Percentiles rank a stretch among this genome's conserved stretches.
phyloP scores from a whole-genome alignment of 805 yeast genomes.

The Grigorovia humatica region DNA sequence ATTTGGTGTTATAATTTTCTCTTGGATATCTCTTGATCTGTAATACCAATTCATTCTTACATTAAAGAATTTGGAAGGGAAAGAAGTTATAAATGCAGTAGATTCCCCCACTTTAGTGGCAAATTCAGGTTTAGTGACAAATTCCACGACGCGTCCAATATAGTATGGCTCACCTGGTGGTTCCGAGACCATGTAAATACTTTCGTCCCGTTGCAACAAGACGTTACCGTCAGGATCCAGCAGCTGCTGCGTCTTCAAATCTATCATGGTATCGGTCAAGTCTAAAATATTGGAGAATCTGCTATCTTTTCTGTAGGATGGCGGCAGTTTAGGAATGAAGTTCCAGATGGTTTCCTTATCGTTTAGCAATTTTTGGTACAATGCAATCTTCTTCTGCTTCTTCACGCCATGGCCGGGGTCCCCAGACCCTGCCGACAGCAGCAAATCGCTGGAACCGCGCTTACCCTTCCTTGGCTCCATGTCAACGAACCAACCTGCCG shows the following conservation, averaged over 20 bases:
- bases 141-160: conserved; percentile 75
- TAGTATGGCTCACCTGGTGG: conserved; percentile 94
- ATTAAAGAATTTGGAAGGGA: conserved; percentile 42
- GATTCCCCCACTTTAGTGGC: conserved; percentile 9
- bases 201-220: conserved; percentile 36
- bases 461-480: not conserved
- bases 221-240: conserved; percentile 9
- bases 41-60: conserved; percentile 86
- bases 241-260: conserved; percentile 21
- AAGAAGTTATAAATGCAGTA: conserved; percentile 11
- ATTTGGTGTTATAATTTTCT: conserved; percentile 40
- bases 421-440: not conserved
- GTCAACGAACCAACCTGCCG: no score
- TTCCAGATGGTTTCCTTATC: conserved; percentile 22
- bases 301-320: conserved; percentile 21
- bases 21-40: conserved; percentile 75
- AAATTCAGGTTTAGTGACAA: conserved; percentile 31
- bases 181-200: conserved; percentile 75
- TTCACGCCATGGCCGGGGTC: not conserved
- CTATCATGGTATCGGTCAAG: conserved; percentile 31
- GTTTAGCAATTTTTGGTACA: conserved; percentile 17
- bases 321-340: conserved; percentile 26
- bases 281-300: conserved; percentile 31
- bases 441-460: not conserved
- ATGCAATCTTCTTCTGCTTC: not conserved